Base-by-base conservation (phyloP, 2,329 filamentous ascomycete species). In the Penicillium glabrum region DNA sequence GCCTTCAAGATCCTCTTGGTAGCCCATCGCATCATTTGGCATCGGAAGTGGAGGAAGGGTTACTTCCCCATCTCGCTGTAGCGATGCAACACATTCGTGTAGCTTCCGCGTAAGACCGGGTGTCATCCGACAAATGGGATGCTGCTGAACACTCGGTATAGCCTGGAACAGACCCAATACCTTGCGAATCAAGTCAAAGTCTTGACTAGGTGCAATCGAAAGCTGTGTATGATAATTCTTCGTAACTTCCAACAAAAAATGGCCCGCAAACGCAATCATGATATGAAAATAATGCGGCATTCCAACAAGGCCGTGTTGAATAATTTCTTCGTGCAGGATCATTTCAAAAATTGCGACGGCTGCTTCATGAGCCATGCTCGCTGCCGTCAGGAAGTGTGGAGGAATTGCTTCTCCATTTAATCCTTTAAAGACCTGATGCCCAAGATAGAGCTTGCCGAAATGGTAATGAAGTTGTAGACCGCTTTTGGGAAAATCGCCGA, bases 391-490 rank as follows among this genome's bases (percentile, higher is more conserved):
- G 27, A 74, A 73, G 50, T 72, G 67, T 11, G 70, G 61, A 5
- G 71, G 72, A 24, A 75, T 72, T 5, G 73, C 60, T 68, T 74
- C 55, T 57, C 67, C 57, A n/a, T 67, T 65, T 3, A 79, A 69
- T 2, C 77, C 76, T 21, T 79, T 74, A 29, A 81, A 74, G 13
- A 78, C 78, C 46, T 80, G 77, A 6, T 80, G 79, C 24, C 77
- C 76, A 1, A 82, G 69, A 46, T 80, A 78, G 2, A 82, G 68
- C 54, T 78, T 75, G 6, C 77, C 79, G 64, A 80, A 82, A 56
- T 81, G 73, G 51, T 79, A 79, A 59, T 81, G 78, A 23, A 81
- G 65, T 27, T 72, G 70, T 19, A 80, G 73, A 8, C 79, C 79
- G 51, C 78, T 76, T 23, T 75, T 72, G 1, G 79, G 79, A 59